phyloP scores from a whole-genome alignment of 371 early-diverging fungal species.

The Capniomyces stellatus region DNA sequence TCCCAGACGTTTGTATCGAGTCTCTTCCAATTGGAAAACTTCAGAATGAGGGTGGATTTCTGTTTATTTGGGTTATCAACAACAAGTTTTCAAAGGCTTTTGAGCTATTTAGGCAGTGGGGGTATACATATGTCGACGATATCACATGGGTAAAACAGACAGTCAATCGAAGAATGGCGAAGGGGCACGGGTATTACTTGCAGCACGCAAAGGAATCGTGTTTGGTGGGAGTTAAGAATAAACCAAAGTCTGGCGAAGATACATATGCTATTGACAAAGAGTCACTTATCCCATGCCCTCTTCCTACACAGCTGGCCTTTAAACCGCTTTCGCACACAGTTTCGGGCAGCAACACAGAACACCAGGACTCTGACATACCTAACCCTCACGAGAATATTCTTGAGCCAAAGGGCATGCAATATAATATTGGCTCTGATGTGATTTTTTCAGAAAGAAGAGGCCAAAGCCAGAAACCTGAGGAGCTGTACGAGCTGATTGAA shows the following conservation, averaged over 20 bases:
- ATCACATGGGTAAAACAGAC: conserved; percentile 93
- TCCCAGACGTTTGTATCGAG: conserved; percentile 79
- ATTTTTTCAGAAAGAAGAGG: conserved; percentile 83
- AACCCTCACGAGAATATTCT: neutral
- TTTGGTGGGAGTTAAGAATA: conserved; percentile 53
- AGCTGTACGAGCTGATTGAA: conserved; percentile 81
- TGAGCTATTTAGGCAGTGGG: conserved; percentile 83
- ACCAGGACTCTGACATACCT: neutral
- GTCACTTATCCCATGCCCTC: neutral
- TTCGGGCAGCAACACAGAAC: neutral
- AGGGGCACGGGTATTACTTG: conserved; percentile 86
- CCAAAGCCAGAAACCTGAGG: conserved; percentile 88
- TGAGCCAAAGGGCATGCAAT: conserved; percentile 30
- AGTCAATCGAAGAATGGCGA: conserved; percentile 85
- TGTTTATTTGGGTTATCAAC: conserved; percentile 93
- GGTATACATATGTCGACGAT: conserved; percentile 82
- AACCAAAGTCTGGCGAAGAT: neutral
- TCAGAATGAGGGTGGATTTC: conserved; percentile 60
- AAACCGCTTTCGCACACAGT: neutral
- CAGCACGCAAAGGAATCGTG: conserved; percentile 95
- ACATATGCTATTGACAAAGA: neutral
- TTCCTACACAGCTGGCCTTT: neutral
- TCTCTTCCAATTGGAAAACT: conserved; percentile 71
- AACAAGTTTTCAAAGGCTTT: conserved; percentile 87
- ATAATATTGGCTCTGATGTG: conserved; percentile 69